A percentile compares a stretch with the other conserved stretches of the same genome.
phyloP scores from a whole-genome alignment of 345 rosid genomes.

The Corymbia maculata region DNA sequence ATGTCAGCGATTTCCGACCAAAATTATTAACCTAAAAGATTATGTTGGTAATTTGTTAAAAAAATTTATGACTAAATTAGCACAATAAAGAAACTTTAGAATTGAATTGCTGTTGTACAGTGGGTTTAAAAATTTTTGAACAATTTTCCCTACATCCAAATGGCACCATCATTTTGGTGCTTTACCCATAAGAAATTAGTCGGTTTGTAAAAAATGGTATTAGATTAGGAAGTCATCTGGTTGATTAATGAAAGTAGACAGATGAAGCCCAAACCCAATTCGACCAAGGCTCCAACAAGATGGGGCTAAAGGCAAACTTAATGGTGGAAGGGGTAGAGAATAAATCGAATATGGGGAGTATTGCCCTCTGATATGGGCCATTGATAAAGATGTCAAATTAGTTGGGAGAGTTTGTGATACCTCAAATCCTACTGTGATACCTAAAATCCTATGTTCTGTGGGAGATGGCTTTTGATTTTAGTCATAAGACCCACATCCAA shows the following conservation, averaged over 20 bases:
- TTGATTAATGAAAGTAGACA: not conserved
- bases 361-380: not conserved
- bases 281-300: not conserved
- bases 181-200: not conserved
- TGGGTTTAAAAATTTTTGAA: not conserved
- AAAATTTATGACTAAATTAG: not conserved
- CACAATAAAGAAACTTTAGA: not conserved
- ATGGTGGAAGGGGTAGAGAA: not conserved
- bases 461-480: not conserved
- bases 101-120: not conserved
- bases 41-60: not conserved
- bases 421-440: not conserved
- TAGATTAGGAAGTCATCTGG: not conserved
- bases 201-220: not conserved
- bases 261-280: not conserved
- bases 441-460: not conserved
- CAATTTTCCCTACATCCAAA: not conserved
- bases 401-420: not conserved
- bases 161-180: not conserved
- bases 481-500: not conserved
- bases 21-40: not conserved
- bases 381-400: not conserved
- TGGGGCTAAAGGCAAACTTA: not conserved
- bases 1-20: accelerated
- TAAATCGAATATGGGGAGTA: not conserved